Base-by-base conservation (phyloP, 176 grass and related monocot genomes). In the Zea luxurians region DNA sequence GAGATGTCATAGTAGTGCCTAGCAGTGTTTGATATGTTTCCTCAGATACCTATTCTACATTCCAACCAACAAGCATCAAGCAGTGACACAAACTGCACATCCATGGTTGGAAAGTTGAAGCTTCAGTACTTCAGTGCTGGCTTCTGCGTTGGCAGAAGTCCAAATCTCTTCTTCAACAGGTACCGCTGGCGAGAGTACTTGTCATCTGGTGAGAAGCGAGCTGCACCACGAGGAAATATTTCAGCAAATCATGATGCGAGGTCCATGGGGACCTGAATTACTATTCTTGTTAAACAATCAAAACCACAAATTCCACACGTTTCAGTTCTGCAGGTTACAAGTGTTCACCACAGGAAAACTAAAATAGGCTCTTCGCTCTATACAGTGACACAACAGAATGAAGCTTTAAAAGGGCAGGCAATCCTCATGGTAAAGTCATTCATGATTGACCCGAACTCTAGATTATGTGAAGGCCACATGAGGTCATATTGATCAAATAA, bases 141-240 rank as follows among this genome's bases (percentile, higher is more conserved):
- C 76, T 94, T 60, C 66, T 97, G 95, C 17, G 91, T 94, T 50
- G 95, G 95, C 74, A 94, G 87, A 80, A 97, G 76, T 34, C 89
- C 91, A 85, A 98, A 98, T 69, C 91, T 89, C 80, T 90, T 98
- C 85, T 98, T 98, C 80, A 98, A 73, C 16, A 94, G 78, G 81
- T 85, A 88, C 27, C 89, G 87, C 83, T 98, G 91, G 21, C 89
- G 89, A 4, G 91, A 79, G 13, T 90, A 94, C 71, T 89, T 91
- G 74, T 98, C 95, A 64, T 94, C 95, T 5, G 91, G 91, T 50
- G 95, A 98, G 82, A 94, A 98, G 53, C 89, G 91, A 90, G 95
- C 95, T 97, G 87, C 74, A 87, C 27, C 54, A 70, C 45, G 84
- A 61, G 9, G 61, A 74, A 0, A 65, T 21, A 52, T 48, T 58